A percentile compares a stretch with the other conserved stretches of the same genome.
phyloP scores from a whole-genome alignment of 2,329 filamentous ascomycete species.

The Botrytis deweyae region DNA sequence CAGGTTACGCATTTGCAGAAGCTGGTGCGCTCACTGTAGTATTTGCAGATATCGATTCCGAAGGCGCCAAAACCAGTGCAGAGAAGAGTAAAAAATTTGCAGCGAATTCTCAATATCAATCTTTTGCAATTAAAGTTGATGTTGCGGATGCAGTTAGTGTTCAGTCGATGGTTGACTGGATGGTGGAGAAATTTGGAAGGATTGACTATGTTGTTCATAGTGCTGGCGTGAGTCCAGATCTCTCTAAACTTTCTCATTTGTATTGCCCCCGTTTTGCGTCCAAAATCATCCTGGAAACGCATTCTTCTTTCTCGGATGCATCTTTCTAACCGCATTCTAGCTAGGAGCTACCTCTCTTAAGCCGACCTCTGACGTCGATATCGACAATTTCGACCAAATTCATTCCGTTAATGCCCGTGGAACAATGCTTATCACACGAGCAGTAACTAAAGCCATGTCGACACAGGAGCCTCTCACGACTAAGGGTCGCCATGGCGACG shows the following conservation, averaged over 20 bases:
- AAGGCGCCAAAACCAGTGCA: neutral
- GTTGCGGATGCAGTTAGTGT: neutral
- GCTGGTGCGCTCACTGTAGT: neutral
- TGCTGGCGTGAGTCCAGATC: neutral
- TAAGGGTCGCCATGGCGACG: neutral
- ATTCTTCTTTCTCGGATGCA: too few relatives aligned
- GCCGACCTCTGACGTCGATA: neutral
- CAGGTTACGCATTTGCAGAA: neutral
- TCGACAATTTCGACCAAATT: neutral
- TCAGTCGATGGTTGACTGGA: neutral
- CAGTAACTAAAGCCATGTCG: neutral
- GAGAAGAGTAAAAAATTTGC: slow-evolving; percentile 1
- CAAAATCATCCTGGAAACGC: neutral
- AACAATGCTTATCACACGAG: neutral
- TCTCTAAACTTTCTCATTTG: neutral
- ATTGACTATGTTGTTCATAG: slow-evolving; percentile 1
- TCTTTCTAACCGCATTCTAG: neutral
- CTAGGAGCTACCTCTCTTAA: neutral
- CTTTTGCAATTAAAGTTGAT: too few relatives aligned
- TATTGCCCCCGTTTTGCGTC: neutral
- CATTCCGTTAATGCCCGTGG: too few relatives aligned
- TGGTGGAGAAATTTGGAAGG: neutral
- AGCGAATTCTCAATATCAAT: neutral
- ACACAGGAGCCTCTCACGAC: neutral
- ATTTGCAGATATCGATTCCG: neutral